phyloP scores from a whole-genome alignment of 2,329 filamentous ascomycete genomes.

The Colletotrichum nymphaeae region DNA sequence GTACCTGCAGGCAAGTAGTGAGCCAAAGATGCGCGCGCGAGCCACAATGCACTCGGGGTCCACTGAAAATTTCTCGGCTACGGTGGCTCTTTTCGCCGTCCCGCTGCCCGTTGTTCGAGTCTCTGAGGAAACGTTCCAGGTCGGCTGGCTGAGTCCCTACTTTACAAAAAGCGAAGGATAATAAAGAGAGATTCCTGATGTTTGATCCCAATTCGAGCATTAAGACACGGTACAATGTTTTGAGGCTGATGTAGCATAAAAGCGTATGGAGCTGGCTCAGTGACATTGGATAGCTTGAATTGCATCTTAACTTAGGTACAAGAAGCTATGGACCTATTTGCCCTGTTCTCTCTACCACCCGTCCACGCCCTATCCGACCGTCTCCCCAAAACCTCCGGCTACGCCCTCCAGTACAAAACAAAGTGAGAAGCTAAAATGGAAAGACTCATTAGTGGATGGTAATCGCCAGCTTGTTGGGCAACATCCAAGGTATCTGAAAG shows the following conservation, averaged over 20 bases:
- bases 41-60: background rate
- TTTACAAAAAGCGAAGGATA: no score
- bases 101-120: background rate
- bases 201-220: no score
- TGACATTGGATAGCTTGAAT: background rate
- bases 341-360: background rate
- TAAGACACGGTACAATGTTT: no score
- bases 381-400: slow-evolving; percentile 9
- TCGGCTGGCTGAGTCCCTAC: no score
- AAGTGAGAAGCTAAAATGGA: background rate
- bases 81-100: slow-evolving; percentile 44
- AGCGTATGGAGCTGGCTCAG: no score
- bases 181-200: no score
- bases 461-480: slow-evolving; percentile 1
- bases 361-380: slow-evolving; percentile 4
- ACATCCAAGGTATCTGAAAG: slow-evolving; percentile 30
- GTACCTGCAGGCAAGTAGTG: background rate
- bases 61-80: slow-evolving; percentile 39
- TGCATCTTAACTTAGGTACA: background rate
- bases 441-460: slow-evolving; percentile 7
- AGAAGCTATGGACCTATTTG: background rate
- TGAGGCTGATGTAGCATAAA: no score
- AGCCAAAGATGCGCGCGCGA: background rate
- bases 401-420: slow-evolving; percentile 8
- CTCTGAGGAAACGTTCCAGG: no score